Conservation (phyloP, 257 asterid species). For the Rhazya stricta region DNA sequence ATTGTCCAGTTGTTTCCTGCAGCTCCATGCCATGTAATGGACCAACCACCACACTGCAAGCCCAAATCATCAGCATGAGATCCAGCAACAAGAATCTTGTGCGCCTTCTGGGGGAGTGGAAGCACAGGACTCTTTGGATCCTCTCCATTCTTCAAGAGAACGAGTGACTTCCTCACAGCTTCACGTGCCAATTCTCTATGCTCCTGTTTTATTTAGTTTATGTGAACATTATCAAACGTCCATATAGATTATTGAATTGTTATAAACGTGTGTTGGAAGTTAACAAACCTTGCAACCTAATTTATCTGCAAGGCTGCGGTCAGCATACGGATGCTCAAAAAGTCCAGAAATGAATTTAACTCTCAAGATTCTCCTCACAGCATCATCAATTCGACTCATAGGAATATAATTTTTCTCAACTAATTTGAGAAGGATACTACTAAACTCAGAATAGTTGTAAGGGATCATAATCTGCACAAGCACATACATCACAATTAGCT, state of each 20-base stretch:
- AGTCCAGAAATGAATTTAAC: conserved; percentile 59
- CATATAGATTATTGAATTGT: too few species aligned
- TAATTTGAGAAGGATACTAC: conserved; percentile 30
- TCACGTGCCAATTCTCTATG: conserved; percentile 73
- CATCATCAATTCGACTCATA: conserved; percentile 59
- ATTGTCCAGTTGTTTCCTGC: conserved; percentile 44
- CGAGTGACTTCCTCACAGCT: conserved; percentile 75
- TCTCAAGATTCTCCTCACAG: conserved; percentile 55
- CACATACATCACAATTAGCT: not conserved
- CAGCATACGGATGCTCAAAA: conserved; percentile 60
- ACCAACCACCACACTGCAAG: conserved; percentile 67
- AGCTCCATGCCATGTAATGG: conserved; percentile 59
- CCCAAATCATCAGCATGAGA: conserved; percentile 56
- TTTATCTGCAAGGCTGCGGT: conserved; percentile 32
- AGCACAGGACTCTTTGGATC: conserved; percentile 28
- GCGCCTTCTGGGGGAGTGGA: conserved; percentile 44
- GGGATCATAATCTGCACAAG: conserved; percentile 55
- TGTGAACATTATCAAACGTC: not conserved
- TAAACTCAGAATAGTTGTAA: conserved; percentile 30
- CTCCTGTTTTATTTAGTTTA: conserved; percentile 23
- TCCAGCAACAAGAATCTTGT: conserved; percentile 50
- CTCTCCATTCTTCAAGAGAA: conserved; percentile 63
- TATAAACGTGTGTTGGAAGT: too few species aligned
- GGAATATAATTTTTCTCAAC: conserved; percentile 48
- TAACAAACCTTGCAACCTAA: conserved; percentile 31